Evolutionary conservation across 257 asterid species (phyloP).

Genomic region (Rauvolfia tetraphylla): DNA sequence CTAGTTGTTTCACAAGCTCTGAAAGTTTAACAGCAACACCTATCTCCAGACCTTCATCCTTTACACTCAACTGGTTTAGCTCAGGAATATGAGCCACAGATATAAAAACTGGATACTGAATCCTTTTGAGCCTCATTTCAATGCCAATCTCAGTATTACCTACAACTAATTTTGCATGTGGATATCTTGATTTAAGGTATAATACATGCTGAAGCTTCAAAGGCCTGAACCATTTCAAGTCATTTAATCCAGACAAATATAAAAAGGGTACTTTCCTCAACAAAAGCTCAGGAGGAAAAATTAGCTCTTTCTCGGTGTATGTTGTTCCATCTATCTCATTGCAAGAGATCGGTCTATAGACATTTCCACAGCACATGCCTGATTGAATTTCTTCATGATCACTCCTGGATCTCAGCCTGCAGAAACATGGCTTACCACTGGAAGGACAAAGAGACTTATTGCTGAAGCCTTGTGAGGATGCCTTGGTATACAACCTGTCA

Average conservation of each 20-base stretch:
- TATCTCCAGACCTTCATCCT: slow-evolving; percentile 78
- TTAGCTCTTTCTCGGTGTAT: slow-evolving; percentile 73
- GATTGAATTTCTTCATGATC: slow-evolving; percentile 25
- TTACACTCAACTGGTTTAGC: slow-evolving; percentile 51
- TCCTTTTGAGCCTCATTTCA: slow-evolving; percentile 76
- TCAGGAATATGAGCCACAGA: slow-evolving; percentile 71
- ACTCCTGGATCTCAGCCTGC: slow-evolving; percentile 40
- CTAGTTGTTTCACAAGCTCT: slow-evolving; percentile 54
- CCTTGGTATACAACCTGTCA: slow-evolving; percentile 59
- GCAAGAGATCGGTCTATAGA: slow-evolving; percentile 52
- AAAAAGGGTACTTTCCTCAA: slow-evolving; percentile 50
- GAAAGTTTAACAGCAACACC: slow-evolving; percentile 90
- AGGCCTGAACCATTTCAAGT: slow-evolving; percentile 85
- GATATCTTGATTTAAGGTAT: slow-evolving; percentile 58
- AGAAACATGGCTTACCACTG: slow-evolving; percentile 93
- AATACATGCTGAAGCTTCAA: slow-evolving; percentile 59
- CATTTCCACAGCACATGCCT: slow-evolving; percentile 24
- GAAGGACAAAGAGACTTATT: slow-evolving; percentile 79
- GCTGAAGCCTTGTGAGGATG: slow-evolving; percentile 33
- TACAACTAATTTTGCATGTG: slow-evolving; percentile 67
- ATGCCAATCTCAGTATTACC: slow-evolving; percentile 94
- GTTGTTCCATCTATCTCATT: slow-evolving; percentile 66
- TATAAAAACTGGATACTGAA: slow-evolving; percentile 67
- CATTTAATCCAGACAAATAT: slow-evolving; percentile 57
- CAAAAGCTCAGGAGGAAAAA: slow-evolving; percentile 87